These are phyloP conservation scores for Tolypocladium guangdongense DNA, from an alignment of 2,329 filamentous ascomycete species.

Conservation along the genomic window DNA sequence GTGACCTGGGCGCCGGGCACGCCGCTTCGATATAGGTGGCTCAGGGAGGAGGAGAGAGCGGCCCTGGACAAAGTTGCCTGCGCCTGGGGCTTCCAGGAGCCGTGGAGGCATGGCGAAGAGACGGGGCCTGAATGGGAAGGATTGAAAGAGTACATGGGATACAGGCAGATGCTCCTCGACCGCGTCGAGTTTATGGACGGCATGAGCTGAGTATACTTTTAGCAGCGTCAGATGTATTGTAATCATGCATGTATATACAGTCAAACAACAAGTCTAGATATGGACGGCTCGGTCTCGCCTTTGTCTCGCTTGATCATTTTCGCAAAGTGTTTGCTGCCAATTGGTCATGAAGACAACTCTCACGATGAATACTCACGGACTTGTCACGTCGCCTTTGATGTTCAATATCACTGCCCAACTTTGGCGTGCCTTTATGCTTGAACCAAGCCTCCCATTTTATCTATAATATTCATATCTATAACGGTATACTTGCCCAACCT, in stretches of 20 bases:
- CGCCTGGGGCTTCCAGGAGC: conserved; percentile 85
- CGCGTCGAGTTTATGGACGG: conserved; percentile 84
- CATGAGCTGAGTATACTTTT: conserved; percentile 41
- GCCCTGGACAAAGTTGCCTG: conserved; percentile 78
- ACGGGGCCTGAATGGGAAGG: conserved; percentile 83
- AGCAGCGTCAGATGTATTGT: background rate
- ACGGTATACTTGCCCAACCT: background rate
- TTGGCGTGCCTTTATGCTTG: too few relatives aligned
- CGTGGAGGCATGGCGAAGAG: conserved; percentile 74
- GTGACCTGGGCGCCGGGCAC: conserved; percentile 84
- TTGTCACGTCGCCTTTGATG: background rate
- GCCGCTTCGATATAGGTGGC: conserved; percentile 69
- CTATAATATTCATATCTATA: background rate
- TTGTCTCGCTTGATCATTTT: background rate
- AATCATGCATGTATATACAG: background rate
- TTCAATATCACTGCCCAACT: background rate
- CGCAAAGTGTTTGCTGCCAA: background rate
- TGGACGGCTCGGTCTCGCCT: background rate
- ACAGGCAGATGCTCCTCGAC: conserved; percentile 84
- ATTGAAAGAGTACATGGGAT: conserved; percentile 70
- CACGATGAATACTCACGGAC: background rate
- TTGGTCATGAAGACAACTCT: background rate
- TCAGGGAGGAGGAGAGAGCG: conserved; percentile 80
- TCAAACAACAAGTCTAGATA: too few relatives aligned
- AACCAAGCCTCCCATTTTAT: background rate